Evolutionary conservation across 2,329 filamentous ascomycete species (phyloP), one percentile per base, ranked within the genome.

Genomic region (Fusarium incarnatum): DNA sequence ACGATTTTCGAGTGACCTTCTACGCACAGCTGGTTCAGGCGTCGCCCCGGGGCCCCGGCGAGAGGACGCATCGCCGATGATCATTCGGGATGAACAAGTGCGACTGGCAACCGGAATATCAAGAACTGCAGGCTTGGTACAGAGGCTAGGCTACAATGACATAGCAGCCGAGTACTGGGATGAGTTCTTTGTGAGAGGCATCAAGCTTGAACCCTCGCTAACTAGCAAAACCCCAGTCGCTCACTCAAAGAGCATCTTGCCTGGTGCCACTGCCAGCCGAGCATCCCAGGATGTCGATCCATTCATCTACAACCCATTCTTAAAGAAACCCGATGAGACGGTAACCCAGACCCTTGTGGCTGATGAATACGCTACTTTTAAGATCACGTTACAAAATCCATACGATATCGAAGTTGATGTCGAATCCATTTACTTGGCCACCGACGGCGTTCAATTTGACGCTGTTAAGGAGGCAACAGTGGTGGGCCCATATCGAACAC

Each of bases 241-340:
- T 8, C 92, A 94, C 74, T 83, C 85, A 3, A 87, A 83, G 66
- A 86, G 81, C 58, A 82, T 86, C 18, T 79, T 89, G 16, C 85
- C 86, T 0, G 86, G 85, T 11, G 83, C 82, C 6, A 81, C 82
- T 0, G 82, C 83, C 2, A 83, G 81, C 30, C 82, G 86, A 47
- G 83, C 85, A 16, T 89, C 87, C 6, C 87, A 89, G 70, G 87
- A 89, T 62, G 85, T 89, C 8, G 94, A 96, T 66, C 96, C 96
- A 0, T 97, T 99, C 73, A 92, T 99, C 60, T 97, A 98, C 77
- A 98, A 98, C 75, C 94, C 96, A 1, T 98, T 98, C 75, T 81
- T 94, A 22, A 94, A 94, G 79, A 86, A 86, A 56, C 81, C 85
- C 0, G 86, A 88, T 44, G 85, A 91, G 54, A 85, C 86, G 25